Evolutionary conservation across 2,329 filamentous ascomycete species (phyloP), one percentile per base, ranked within the genome.

Genomic region (Botryotinia globosa): DNA sequence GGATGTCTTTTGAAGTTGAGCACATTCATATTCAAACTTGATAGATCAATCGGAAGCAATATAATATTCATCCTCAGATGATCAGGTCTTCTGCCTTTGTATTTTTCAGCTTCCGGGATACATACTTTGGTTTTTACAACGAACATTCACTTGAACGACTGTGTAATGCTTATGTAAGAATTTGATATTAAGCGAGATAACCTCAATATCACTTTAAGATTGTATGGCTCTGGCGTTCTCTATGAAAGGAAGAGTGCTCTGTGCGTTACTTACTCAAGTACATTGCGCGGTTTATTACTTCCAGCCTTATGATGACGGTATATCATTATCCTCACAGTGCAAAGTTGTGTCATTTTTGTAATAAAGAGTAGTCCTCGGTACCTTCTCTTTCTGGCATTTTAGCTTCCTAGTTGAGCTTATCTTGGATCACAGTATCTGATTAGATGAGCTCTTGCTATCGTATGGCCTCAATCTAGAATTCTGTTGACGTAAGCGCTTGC

Each of bases 271-370:
- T 1, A 32, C 6, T 1, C 5, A 18, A 7, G 14, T 56, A 9
- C 0, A 1, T 2, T 18, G 1, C 14, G 16, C 16, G 6, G 3
- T 3, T 3, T 32, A 0, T 9, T 29, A 3, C n/a, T 56, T 18
- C n/a, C 14, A 29, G 14, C 25, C 25, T n/a, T n/a, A n/a, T 1
- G 0, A 3, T 10, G 12, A 51, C 2, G 12, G 48, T n/a, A 14
- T 29, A 18, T 16, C 3, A 4, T 18, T 8, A 56, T 3, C 0
- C 14, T 18, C 1, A 9, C 5, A 9, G 6, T 56, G n/a, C n/a
- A 32, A 18, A 9, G 1, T 18, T 4, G 7, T 9, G 16, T 29
- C 16, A 9, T 32, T 56, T 56, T 18, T 8, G 51, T 56, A 9
- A 56, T 56, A 7, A 0, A 56, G 51, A 29, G 1, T 56, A 56